Evolutionary conservation across 208 protist species (phyloP), one percentile per base, ranked within the genome.

Genomic region (Borovskyia barvae): DNA sequence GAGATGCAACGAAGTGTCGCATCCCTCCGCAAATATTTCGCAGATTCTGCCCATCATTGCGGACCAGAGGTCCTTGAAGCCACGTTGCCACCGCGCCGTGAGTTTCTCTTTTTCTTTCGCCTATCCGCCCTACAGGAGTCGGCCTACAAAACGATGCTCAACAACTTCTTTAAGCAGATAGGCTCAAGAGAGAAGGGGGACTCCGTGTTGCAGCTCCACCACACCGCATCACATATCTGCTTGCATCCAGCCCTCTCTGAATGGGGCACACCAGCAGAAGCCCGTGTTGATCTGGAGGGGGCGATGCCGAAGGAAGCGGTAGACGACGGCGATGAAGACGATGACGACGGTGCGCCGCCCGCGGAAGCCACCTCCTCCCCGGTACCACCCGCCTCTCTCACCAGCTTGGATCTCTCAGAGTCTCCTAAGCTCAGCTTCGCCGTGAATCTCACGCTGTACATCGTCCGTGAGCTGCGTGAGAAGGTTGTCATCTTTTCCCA

Each of bases 401-500:
- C 60, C 8, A 48, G 22, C 4, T 12, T 85, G 2, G 40, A 80
- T 43, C 25, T 90, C 1, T 33, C 43, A 29, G 61, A 70, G 6
- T 92, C 88, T 0, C 82, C 88, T 2, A 94, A 94, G 56, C 68
- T 94, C 22, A 47, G 36, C 22, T 76, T 92, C 41, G 70, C 75
- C 3, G 6, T 94, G 36, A 50, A 65, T 14, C 76, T 94, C 11
- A 47, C 85, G 8, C 41, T 65, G 1, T 60, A 80, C 65, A 92
- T 92, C 14, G 58, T 75, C 24, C 43, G 64, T 12, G 56, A 75
- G 6, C 47, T 76, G 19, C 28, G 54, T 11, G 67, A 84, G 72
- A 95, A 95, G 66, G 83, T 90, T 20, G 73, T 95, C 29, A 46
- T 95, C n/a, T 96, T 92, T 37, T 91, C 83, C 24, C 76, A 68